These are phyloP conservation scores for Gynochthodes officinalis DNA, from an alignment of 257 asterid genomes.

Conservation along the genomic window DNA sequence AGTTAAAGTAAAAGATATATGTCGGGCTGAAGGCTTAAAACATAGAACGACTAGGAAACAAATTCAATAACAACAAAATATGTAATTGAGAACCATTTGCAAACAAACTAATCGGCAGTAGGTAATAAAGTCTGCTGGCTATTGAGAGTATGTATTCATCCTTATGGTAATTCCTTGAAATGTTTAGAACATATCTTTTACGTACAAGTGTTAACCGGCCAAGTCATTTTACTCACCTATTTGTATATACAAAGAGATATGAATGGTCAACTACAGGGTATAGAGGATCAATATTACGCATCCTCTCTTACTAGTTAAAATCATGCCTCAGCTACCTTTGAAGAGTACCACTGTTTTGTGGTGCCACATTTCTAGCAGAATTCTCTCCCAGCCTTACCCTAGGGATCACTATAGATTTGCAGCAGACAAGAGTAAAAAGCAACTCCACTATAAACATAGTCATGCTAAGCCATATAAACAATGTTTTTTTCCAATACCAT, in stretches of 20 bases:
- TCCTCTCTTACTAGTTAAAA: background rate
- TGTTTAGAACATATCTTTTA: background rate
- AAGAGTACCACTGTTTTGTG: conserved; percentile 20
- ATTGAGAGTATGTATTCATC: too few species aligned
- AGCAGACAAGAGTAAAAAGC: conserved; percentile 59
- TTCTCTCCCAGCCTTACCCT: conserved; percentile 43
- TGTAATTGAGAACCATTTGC: too few species aligned
- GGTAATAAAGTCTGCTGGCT: too few species aligned
- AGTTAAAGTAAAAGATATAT: too few species aligned
- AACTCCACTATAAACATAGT: conserved; percentile 54
- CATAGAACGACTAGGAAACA: too few species aligned
- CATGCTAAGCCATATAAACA: conserved; percentile 82
- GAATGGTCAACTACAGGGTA: background rate
- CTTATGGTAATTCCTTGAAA: background rate
- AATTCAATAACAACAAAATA: too few species aligned
- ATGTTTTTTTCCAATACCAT: conserved; percentile 81
- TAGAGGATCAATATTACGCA: background rate
- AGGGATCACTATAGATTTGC: conserved; percentile 67
- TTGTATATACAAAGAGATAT: background rate
- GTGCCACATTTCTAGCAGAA: conserved; percentile 22
- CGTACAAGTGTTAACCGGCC: background rate
- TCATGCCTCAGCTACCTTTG: conserved; percentile 20
- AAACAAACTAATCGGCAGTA: too few species aligned
- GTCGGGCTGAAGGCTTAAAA: too few species aligned
- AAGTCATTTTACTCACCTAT: background rate